phyloP scores from a whole-genome alignment of 768 basidiomycete species.

The Auricularia sp. region DNA sequence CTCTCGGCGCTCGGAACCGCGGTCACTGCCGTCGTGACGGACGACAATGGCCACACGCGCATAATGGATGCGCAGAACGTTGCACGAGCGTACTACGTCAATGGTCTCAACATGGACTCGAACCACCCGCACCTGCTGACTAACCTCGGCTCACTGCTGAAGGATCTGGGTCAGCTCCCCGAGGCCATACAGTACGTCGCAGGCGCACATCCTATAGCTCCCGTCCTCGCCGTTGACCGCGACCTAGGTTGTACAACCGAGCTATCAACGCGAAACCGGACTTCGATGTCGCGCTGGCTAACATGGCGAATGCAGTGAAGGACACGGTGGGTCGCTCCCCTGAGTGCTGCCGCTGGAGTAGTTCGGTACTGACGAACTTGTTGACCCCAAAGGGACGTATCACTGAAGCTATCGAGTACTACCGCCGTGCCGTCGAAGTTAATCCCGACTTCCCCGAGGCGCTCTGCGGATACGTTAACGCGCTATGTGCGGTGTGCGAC shows the following conservation, averaged over 20 bases:
- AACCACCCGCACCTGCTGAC: conserved; percentile 40
- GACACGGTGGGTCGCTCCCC: conserved; percentile 26
- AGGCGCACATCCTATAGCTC: background rate
- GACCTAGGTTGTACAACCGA: conserved; percentile 28
- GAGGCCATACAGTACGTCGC: conserved; percentile 32
- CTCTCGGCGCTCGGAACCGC: conserved; percentile 26
- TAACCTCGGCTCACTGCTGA: conserved; percentile 40
- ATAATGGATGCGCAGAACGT: conserved; percentile 23
- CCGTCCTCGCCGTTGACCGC: background rate
- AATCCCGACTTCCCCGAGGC: conserved; percentile 39
- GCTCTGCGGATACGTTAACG: conserved; percentile 36
- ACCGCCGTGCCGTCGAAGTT: conserved; percentile 30
- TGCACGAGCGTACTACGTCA: conserved; percentile 34
- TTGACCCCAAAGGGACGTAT: conserved; percentile 24
- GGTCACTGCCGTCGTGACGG: conserved; percentile 9
- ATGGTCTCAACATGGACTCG: conserved; percentile 34
- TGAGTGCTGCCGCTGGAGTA: too few relatives aligned
- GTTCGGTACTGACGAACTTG: too few relatives aligned
- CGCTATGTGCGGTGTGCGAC: conserved; percentile 37
- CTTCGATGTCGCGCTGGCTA: conserved; percentile 41
- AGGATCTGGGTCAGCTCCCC: conserved; percentile 33
- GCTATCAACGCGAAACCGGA: conserved; percentile 33
- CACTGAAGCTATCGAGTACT: conserved; percentile 36
- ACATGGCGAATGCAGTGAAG: conserved; percentile 41
- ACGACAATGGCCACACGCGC: conserved; percentile 11